Percentiles rank a stretch among this genome's conserved stretches.
Evolutionary conservation across 129 eudicot genomes (phyloP).

Genomic region (Dittrichia graveolens): DNA sequence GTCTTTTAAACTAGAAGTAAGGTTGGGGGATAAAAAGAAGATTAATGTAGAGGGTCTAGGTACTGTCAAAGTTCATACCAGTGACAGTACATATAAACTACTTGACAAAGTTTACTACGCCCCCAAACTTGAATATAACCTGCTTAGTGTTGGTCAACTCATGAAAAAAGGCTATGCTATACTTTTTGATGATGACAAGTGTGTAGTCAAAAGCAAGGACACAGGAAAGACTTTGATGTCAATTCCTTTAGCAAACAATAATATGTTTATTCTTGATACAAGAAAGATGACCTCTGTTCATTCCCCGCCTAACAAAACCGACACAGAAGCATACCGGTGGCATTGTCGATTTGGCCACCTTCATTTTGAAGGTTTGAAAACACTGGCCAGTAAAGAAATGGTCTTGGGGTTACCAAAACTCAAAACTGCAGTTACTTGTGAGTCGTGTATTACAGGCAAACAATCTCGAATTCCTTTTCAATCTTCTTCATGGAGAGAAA

Average conservation of each 20-base stretch:
- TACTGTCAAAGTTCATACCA: not conserved
- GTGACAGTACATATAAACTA: not conserved
- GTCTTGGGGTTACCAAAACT: not conserved
- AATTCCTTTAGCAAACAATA: not conserved
- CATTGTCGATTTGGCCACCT: not conserved
- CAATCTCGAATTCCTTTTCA: not conserved
- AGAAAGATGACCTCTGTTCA: not conserved
- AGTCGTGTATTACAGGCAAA: not conserved
- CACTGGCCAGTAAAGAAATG: not conserved
- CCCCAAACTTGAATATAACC: not conserved
- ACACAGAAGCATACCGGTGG: not conserved
- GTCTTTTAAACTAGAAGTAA: not conserved
- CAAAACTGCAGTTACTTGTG: not conserved
- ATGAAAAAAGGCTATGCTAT: not conserved
- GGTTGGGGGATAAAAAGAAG: not conserved
- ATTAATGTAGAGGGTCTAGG: not conserved
- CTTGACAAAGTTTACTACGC: not conserved
- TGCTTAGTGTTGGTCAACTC: not conserved
- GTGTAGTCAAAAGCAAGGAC: not conserved
- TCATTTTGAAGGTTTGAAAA: not conserved
- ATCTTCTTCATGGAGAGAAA: not conserved
- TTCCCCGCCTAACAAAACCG: not conserved
- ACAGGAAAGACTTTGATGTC: not conserved
- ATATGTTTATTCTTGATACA: not conserved
- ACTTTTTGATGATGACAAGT: not conserved